Evolutionary conservation across 208 protist species (phyloP).

Genomic region (Trypanosoma melophagium): DNA sequence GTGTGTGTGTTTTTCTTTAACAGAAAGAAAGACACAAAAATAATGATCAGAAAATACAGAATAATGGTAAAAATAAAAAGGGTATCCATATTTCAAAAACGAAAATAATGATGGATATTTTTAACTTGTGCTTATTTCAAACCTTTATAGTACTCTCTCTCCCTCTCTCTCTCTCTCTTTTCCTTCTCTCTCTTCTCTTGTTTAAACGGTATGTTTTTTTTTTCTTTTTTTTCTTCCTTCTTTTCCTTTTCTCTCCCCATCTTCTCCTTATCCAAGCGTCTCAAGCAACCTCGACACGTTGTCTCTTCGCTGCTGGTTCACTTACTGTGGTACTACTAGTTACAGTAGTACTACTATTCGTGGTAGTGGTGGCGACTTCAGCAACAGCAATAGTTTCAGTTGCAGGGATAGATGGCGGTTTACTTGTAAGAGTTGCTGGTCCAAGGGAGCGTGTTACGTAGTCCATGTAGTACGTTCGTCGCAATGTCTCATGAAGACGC

Average conservation of each 20-base stretch:
- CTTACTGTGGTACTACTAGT: background rate
- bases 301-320: slow-evolving; percentile 15
- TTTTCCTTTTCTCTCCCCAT: background rate
- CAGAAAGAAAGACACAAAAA: no score
- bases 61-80: no score
- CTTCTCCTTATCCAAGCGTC: background rate
- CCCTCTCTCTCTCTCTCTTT: no score
- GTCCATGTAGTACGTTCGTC: slow-evolving; percentile 89
- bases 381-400: background rate
- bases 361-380: no score
- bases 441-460: slow-evolving; percentile 70
- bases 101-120: slow-evolving; percentile 4
- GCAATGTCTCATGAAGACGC: slow-evolving; percentile 77
- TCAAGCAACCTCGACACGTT: slow-evolving; percentile 12
- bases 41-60: no score
- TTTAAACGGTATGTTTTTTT: background rate
- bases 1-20: no score
- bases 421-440: slow-evolving; percentile 57
- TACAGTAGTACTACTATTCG: no score
- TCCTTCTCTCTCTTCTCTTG: background rate
- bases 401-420: slow-evolving; percentile 53
- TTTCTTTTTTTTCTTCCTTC: background rate
- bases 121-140: no score
- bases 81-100: background rate
- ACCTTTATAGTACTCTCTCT: no score